Conservation (phyloP, 2,329 filamentous ascomycete species). For the Reticulascus tulasneorum region DNA sequence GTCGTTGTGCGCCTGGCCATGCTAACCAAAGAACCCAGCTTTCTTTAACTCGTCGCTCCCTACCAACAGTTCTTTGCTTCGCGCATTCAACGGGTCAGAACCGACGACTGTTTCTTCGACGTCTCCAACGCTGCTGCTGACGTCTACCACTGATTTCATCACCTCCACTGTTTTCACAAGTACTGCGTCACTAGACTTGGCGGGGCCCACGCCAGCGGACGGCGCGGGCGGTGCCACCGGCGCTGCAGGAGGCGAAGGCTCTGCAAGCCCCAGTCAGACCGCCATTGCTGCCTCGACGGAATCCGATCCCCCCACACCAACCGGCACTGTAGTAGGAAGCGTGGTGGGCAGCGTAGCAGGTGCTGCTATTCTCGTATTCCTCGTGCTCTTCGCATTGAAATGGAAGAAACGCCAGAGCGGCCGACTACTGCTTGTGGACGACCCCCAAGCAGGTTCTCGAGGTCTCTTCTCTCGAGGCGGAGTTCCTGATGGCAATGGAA, state of each 20-base stretch:
- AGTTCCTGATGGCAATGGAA: slow-evolving; percentile 15
- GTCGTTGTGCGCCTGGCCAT: background rate
- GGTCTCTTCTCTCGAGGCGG: slow-evolving; percentile 23
- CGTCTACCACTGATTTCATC: background rate
- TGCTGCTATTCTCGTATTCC: slow-evolving; percentile 50
- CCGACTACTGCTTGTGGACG: slow-evolving; percentile 39
- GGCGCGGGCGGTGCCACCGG: slow-evolving; percentile 2
- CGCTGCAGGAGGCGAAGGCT: slow-evolving; percentile 1
- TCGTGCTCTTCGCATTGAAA: slow-evolving; percentile 49
- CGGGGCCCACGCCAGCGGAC: slow-evolving; percentile 1
- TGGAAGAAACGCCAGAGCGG: slow-evolving; percentile 50
- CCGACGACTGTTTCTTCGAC: slow-evolving; percentile 7
- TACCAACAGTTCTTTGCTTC: slow-evolving; percentile 12
- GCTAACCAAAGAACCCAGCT: slow-evolving; percentile 6
- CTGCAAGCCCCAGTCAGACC: no score
- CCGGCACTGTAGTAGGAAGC: slow-evolving; percentile 43
- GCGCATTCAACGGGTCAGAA: slow-evolving; percentile 9
- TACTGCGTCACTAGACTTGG: slow-evolving; percentile 1
- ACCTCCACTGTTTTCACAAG: slow-evolving; percentile 8
- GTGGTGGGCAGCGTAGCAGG: slow-evolving; percentile 57
- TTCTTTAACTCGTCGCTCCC: slow-evolving; percentile 13
- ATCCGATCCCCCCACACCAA: slow-evolving; percentile 11
- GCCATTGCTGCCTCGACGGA: no score
- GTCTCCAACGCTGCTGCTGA: slow-evolving; percentile 7
- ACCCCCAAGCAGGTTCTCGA: slow-evolving; percentile 25